Evolutionary conservation across 176 grass and related monocot genomes (phyloP).

Genomic region (Oryza punctata): DNA sequence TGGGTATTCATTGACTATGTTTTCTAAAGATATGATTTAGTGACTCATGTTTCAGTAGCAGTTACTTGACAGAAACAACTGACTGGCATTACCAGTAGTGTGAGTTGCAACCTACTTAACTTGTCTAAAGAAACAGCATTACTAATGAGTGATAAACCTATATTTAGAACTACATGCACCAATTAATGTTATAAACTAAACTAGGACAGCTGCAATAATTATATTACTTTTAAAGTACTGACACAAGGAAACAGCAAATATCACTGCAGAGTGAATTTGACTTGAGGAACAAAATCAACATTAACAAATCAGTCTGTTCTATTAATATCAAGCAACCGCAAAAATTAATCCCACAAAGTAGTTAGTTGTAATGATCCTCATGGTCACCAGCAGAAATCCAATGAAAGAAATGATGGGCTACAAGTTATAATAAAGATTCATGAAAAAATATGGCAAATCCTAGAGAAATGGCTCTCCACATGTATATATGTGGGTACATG

Average conservation of each 20-base stretch:
- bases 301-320: constrained; percentile 7
- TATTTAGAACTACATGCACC: neutral
- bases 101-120: neutral
- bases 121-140: neutral
- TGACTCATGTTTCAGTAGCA: no score
- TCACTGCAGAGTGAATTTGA: constrained; percentile 3
- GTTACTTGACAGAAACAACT: no score
- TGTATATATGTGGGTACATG: neutral
- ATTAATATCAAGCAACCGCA: constrained; percentile 7
- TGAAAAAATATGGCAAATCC: neutral
- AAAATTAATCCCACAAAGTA: neutral
- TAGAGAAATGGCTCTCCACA: neutral
- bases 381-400: constrained; percentile 27
- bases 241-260: neutral
- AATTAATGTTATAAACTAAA: constrained; percentile 9
- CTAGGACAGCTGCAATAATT: neutral
- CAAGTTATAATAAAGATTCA: constrained; percentile 22
- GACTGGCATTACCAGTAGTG: neutral
- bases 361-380: neutral
- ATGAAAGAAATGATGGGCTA: constrained; percentile 12
- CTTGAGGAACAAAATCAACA: neutral
- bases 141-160: neutral
- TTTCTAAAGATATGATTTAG: no score
- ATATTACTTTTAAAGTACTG: neutral
- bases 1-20: no score